Base-by-base conservation (phyloP, 2,329 filamentous ascomycete genomes). In the Fusarium denticulatum region DNA sequence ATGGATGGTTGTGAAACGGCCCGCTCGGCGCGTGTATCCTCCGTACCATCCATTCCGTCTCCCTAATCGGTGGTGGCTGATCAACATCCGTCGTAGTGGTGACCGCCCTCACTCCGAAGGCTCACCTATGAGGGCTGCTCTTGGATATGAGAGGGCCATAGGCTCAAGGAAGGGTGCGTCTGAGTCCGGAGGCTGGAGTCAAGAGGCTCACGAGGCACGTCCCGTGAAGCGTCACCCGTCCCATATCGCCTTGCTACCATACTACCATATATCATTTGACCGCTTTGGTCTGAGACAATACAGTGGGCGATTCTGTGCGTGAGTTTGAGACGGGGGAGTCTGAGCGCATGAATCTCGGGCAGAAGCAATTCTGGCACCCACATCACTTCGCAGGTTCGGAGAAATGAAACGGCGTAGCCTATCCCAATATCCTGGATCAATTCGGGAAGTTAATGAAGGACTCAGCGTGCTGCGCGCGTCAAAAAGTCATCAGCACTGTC, bases 11-110 rank as follows among this genome's bases (percentile, higher is more conserved):
- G 64, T 78, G 74, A 78, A 77, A 78, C 76, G 76, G 76, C 74
- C 76, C 76, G 76, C 73, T 71, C 74, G 76, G 73, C 74, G 71
- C 72, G 68, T 74, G 69, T 72, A 73, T 72, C 73, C 76, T 75
- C 65, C 50, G 40, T 64, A 57, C 75, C 73, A 60, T 73, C 70
- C 66, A 73, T 58, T 71, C 58, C 61, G 50, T 64, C 43, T 50
- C 32, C 49, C 57, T 34, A 57, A 60, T 60, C 64, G 53, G 50
- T 55, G 63, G 67, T 71, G 60, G 66, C 60, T 67, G 53, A 57
- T 73, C 55, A 50, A 30, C 36, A 49, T 62, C 46, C 39, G 58
- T 56, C 59, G 30, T 59, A 53, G 30, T 69, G 67, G 65, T 72
- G 67, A 63, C 42, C 57, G 60, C 49, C 57, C 57, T 64, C 61